Conservation (phyloP, 768 basidiomycete species). For the Flagelloscypha sp. region DNA sequence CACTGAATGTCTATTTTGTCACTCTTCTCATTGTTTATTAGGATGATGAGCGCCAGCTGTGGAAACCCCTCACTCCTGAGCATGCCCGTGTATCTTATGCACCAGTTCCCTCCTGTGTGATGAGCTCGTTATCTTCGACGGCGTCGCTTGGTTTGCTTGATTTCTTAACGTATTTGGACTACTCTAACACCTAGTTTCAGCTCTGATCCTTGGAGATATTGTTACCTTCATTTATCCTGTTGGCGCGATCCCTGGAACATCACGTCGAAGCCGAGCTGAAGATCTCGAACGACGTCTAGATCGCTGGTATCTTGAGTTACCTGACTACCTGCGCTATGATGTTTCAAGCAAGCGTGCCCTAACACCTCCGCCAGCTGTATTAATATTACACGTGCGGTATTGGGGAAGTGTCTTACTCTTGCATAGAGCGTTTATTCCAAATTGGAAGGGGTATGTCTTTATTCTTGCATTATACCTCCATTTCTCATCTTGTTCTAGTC, state of each 20-base stretch:
- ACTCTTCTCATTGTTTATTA: slow-evolving; percentile 20
- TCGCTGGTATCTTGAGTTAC: slow-evolving; percentile 66
- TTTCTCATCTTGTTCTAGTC: slow-evolving; percentile 20
- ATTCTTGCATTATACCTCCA: neutral
- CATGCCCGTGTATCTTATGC: slow-evolving; percentile 32
- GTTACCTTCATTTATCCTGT: slow-evolving; percentile 67
- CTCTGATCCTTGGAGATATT: slow-evolving; percentile 58
- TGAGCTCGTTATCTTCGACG: slow-evolving; percentile 48
- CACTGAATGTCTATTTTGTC: neutral
- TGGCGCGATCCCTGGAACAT: slow-evolving; percentile 34
- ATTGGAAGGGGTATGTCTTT: slow-evolving; percentile 52
- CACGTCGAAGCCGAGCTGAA: slow-evolving; percentile 41
- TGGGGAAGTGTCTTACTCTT: slow-evolving; percentile 69
- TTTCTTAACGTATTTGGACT: slow-evolving; percentile 5
- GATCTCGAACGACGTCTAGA: slow-evolving; percentile 60
- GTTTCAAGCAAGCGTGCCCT: slow-evolving; percentile 40
- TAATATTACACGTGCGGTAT: slow-evolving; percentile 67
- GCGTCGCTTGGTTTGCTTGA: slow-evolving; percentile 47
- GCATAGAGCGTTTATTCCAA: slow-evolving; percentile 72
- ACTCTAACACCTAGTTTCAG: slow-evolving; percentile 24
- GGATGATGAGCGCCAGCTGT: slow-evolving; percentile 50
- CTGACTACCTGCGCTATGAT: slow-evolving; percentile 55
- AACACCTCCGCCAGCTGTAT: slow-evolving; percentile 58
- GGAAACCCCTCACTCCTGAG: slow-evolving; percentile 39
- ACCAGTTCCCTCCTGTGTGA: slow-evolving; percentile 38